phyloP scores from a whole-genome alignment of 176 grass and related monocot genomes.

The Carex parvula region DNA sequence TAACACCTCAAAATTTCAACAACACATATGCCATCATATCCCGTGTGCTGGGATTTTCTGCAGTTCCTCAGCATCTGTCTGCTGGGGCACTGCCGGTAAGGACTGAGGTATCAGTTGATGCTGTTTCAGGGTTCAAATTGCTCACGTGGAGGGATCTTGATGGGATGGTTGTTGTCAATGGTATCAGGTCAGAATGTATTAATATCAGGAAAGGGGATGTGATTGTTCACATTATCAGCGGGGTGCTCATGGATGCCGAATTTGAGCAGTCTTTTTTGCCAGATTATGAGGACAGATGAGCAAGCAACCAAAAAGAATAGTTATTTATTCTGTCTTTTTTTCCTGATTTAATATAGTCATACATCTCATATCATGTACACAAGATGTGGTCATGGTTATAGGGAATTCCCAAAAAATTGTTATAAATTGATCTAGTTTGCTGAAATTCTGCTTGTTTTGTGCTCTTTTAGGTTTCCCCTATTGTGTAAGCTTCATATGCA shows the following conservation, averaged over 20 bases:
- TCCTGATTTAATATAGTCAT: neutral
- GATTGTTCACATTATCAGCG: slow-evolving; percentile 59
- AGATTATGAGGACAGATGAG: slow-evolving; percentile 30
- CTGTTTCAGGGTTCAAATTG: slow-evolving; percentile 63
- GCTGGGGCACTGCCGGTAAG: slow-evolving; percentile 30
- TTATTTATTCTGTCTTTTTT: neutral
- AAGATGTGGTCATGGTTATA: slow-evolving; percentile 12
- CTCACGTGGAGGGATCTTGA: slow-evolving; percentile 40
- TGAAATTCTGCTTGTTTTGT: neutral
- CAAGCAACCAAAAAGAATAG: neutral
- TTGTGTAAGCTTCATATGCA: neutral
- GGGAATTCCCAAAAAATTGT: neutral
- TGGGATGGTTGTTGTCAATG: slow-evolving; percentile 63
- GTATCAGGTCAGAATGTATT: slow-evolving; percentile 62
- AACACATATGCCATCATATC: slow-evolving; percentile 64
- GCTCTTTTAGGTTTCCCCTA: neutral
- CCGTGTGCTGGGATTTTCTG: slow-evolving; percentile 73
- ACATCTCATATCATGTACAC: neutral
- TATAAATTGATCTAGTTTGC: neutral
- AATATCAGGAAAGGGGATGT: slow-evolving; percentile 46
- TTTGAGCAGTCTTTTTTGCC: slow-evolving; percentile 61
- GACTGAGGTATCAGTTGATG: slow-evolving; percentile 32
- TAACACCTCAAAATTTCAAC: neutral
- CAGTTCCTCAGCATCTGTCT: slow-evolving; percentile 46
- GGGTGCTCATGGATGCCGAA: slow-evolving; percentile 78